Evolutionary conservation across 179 eudicot species (phyloP).

Genomic region (Camellia oleifera): DNA sequence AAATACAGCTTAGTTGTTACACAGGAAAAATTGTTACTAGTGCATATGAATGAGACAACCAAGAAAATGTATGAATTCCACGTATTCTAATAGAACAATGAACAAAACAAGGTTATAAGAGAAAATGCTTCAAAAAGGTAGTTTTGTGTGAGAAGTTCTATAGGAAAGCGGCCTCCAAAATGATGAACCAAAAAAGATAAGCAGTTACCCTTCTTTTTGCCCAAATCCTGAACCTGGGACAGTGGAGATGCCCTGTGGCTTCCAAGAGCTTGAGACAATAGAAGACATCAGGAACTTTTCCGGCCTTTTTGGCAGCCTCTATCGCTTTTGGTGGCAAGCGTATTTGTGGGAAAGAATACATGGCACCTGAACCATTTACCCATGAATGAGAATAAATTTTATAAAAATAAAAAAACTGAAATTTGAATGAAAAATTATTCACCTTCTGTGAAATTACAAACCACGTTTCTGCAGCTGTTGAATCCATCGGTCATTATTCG

Average conservation of each 20-base stretch:
- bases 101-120: too few species aligned
- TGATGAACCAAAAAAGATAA: not conserved
- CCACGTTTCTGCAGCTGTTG: slow-evolving; percentile 93
- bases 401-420: not conserved
- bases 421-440: not conserved
- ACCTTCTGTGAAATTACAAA: slow-evolving; percentile 98
- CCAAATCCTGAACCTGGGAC: slow-evolving; percentile 99
- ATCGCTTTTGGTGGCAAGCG: slow-evolving; percentile 84
- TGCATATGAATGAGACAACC: too few species aligned
- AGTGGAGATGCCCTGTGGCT: slow-evolving; percentile 98
- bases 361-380: slow-evolving; percentile 61
- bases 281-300: slow-evolving; percentile 92
- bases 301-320: slow-evolving; percentile 70
- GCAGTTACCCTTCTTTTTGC: slow-evolving; percentile 90
- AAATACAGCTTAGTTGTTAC: too few species aligned
- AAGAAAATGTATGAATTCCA: too few species aligned
- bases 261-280: slow-evolving; percentile 96
- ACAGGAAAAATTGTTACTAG: not conserved
- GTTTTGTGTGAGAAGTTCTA: too few species aligned
- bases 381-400: not conserved
- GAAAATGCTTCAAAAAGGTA: too few species aligned
- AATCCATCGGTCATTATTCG: slow-evolving; percentile 96
- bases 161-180: not conserved
- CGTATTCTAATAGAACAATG: too few species aligned
- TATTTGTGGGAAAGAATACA: slow-evolving; percentile 99